Base-by-base conservation (phyloP, 164 flowering plant genomes). In the Berberis vulgaris region DNA sequence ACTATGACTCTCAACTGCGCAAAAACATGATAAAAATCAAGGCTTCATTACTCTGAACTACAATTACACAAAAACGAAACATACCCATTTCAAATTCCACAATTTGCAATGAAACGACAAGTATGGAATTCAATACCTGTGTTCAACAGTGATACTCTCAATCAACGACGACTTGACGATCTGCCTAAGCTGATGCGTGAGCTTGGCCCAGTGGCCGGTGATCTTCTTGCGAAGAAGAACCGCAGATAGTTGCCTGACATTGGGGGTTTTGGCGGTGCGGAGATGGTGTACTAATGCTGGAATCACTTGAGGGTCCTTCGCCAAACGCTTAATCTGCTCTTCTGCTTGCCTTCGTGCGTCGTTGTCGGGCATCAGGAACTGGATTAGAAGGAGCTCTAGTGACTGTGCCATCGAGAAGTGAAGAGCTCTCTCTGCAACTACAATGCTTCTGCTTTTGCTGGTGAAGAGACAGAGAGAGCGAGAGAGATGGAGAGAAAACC, bases 121-220 rank as follows among this genome's bases (percentile, higher is more conserved):
- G 26, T 26, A 26, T 26, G 26, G 26, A 26, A 26, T 26, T 26
- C 26, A 26, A 5, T 4, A 87, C 96, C 95, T 92, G 81, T 86
- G 90, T 67, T 94, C 98, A 59, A 83, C 12, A 46, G 97, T 89
- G 73, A 94, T 94, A 80, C 96, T 88, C 43, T 91, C 95, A 1
- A 91, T 81, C 65, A 91, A 83, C 0, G 97, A 84, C 49, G 85
- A 82, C 78, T 94, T 94, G 61, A 84, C 89, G 40, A 71, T 63
- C 11, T 80, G 88, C 38, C 86, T 77, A 41, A 79, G 66, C 59
- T 86, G 86, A 9, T 85, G 88, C 11, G 91, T 47, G 52, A 94
- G 88, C 79, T 93, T 93, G 45, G 89, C 79, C 98, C 98, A 93
- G 66, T 93, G 98, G 1, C 97, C 97, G 38, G 97, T 93, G 67